Conservation (phyloP, 208 protist genomes). For the Polymyxa betae region DNA sequence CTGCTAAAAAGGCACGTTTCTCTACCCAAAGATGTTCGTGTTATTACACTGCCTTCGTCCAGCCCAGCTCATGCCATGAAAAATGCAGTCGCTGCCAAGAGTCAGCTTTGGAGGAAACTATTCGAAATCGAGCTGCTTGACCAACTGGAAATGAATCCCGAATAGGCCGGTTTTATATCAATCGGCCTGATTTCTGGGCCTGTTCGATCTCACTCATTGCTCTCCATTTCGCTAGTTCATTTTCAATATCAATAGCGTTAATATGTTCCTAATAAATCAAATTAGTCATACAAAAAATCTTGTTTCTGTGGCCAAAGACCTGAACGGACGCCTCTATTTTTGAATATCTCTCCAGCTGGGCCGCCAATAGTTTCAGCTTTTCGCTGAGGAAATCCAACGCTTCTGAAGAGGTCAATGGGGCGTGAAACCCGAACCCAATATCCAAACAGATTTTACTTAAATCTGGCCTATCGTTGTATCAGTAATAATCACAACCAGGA, state of each 20-base stretch:
- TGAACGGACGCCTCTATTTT: not conserved
- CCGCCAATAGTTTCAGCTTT: not conserved
- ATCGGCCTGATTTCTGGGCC: not conserved
- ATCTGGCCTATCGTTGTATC: not conserved
- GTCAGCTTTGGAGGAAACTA: not conserved
- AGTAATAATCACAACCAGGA: not conserved
- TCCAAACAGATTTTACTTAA: not conserved
- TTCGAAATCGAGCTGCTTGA: conserved; percentile 6
- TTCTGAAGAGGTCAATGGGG: not conserved
- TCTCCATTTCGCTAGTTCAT: not conserved
- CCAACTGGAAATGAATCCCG: no score
- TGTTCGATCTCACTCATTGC: not conserved
- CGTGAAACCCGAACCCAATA: not conserved
- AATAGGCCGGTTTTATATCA: no score
- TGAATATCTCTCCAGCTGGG: not conserved
- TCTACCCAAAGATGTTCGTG: not conserved
- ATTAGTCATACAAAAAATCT: not conserved
- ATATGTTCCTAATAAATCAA: not conserved
- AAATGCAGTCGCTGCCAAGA: conserved; percentile 8
- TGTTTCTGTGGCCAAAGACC: not conserved
- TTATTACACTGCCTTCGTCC: not conserved
- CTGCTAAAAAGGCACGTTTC: not conserved
- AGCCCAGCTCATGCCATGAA: conserved; percentile 38
- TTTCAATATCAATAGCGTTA: not conserved
- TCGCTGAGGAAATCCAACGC: not conserved